These are phyloP conservation scores for Fusarium chlamydosporum DNA, from an alignment of 2,329 filamentous ascomycete species.

Conservation along the genomic window DNA sequence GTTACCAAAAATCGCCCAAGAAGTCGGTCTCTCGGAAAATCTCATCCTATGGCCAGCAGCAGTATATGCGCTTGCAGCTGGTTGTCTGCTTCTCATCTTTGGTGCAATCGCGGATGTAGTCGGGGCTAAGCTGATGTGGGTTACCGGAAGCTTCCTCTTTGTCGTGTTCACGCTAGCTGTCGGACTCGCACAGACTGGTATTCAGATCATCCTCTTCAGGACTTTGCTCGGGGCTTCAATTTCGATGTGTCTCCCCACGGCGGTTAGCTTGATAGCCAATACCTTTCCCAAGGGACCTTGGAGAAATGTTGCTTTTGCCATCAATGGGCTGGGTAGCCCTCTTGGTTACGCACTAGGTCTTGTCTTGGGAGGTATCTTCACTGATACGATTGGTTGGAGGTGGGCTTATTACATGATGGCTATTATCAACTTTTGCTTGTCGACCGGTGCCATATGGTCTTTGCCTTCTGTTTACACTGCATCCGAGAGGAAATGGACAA, in stretches of 20 bases:
- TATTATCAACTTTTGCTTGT: conserved; percentile 56
- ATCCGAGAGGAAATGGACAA: conserved; percentile 49
- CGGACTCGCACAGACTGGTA: conserved; percentile 53
- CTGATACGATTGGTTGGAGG: conserved; percentile 64
- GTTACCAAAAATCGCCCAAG: conserved; percentile 41
- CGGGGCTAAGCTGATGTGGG: conserved; percentile 54
- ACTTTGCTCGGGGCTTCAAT: conserved; percentile 55
- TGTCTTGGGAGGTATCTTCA: conserved; percentile 65
- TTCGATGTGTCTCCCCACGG: conserved; percentile 57
- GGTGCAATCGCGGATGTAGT: conserved; percentile 57
- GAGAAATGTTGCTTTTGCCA: conserved; percentile 61
- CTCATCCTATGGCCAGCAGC: conserved; percentile 46
- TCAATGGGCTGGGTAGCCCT: conserved; percentile 61
- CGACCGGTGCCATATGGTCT: conserved; percentile 56
- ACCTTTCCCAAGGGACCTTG: conserved; percentile 55
- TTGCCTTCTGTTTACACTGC: conserved; percentile 49
- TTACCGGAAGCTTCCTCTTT: conserved; percentile 54
- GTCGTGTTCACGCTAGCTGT: conserved; percentile 54
- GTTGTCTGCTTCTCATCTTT: conserved; percentile 54
- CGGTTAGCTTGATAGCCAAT: conserved; percentile 56
- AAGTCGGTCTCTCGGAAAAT: conserved; percentile 38
- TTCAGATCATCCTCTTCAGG: conserved; percentile 57
- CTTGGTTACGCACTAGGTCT: conserved; percentile 65
- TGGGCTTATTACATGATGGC: conserved; percentile 60
- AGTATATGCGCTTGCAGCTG: conserved; percentile 39